Evolutionary conservation across 1,284 basidiomycete genomes (phyloP), one percentile per base, ranked within the genome.

Genomic region (Ganoderma lucidum): DNA sequence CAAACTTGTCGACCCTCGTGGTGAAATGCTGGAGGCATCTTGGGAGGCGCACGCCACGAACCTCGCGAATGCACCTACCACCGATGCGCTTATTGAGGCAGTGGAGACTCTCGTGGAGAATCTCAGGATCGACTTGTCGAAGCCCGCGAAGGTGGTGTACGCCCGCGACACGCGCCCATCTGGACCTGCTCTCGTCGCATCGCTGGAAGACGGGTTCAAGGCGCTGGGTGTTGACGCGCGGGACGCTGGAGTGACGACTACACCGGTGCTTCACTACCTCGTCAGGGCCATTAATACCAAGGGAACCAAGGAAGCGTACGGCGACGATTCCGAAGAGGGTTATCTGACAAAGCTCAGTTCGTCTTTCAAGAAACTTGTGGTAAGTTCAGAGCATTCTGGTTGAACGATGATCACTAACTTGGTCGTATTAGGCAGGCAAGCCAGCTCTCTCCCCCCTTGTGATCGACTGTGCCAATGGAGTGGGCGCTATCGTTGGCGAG

Each of bases 381-480:
- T 96, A 78, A 77, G 94, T 83, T 23, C 35, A 12, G 19, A 37
- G 6, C 15, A 4, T 5, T 51, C 19, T 1, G 9, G 1, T 30
- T 30, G n/a, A 44, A 30, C 23, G 28, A 58, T 42, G 30, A 41
- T 37, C 15, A 35, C 51, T 71, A 8, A 72, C 44, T n/a, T 39
- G 51, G 65, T 70, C 63, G 42, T 58, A 30, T 42, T 37, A 93
- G 92, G 80, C 85, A 70, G 92, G 92, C 74, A 87, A 92, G 80
- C 79, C 86, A 59, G 81, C 87, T 35, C 83, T 88, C 14, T 78
- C 86, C 3, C 88, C 92, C 19, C 80, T 99, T 45, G 81, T 94
- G 19, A 88, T 99, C 53, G 98, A 99, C 81, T 99, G 98, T 79
- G 98, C 98, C 37, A 99, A 99, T 78, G 98, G 98, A 37, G 98